Evolutionary conservation across 257 asterid species (phyloP).

Genomic region (Nicotiana otophora): DNA sequence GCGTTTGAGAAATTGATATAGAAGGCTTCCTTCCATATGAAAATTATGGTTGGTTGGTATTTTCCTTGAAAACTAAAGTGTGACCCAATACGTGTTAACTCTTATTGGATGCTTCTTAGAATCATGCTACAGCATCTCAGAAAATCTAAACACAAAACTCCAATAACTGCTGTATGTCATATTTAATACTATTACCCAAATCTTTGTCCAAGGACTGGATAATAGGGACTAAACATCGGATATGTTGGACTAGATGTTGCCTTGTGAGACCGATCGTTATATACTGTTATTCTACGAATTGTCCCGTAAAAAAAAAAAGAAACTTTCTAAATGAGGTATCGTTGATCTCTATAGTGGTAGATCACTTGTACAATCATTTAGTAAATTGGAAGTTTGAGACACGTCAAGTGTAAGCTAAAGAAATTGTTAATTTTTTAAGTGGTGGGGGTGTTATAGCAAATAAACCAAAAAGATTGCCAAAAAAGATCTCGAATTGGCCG

Average conservation of each 20-base stretch:
- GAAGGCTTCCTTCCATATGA: not conserved
- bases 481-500: not conserved
- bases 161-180: not conserved
- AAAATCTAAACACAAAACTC: not conserved
- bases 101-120: not conserved
- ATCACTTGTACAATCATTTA: too few species aligned
- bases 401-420: too few species aligned
- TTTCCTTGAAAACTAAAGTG: not conserved
- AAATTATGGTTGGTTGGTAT: not conserved
- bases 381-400: too few species aligned
- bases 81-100: not conserved
- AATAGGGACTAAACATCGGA: not conserved
- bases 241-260: not conserved
- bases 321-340: not conserved
- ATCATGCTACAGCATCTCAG: not conserved
- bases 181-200: too few species aligned
- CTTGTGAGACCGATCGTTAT: not conserved
- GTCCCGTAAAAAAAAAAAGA: not conserved
- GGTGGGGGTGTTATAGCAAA: too few species aligned
- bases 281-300: not conserved
- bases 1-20: not conserved
- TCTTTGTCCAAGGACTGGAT: not conserved
- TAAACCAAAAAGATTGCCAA: not conserved
- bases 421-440: too few species aligned
- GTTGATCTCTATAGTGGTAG: too few species aligned